Evolutionary conservation across 345 rosid genomes (phyloP), one percentile per base, ranked within the genome.

Genomic region (Carallia pectinifolia): DNA sequence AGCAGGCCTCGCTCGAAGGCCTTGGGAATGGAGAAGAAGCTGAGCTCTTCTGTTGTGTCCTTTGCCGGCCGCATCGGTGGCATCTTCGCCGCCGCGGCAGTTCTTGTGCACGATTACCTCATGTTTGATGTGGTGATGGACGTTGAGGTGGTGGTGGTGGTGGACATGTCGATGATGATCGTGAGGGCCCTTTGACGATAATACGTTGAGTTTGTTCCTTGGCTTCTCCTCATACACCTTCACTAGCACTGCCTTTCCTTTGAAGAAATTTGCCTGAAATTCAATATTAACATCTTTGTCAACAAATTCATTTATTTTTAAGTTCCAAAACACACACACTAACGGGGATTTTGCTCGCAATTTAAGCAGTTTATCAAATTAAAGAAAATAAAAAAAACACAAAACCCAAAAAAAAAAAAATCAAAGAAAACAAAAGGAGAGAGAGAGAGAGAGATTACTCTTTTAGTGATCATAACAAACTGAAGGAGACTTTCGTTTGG

Each of bases 151-250:
- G 33, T 65, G 67, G 34, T 68, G 72, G 44, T 36, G 53, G 36
- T 59, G 69, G 34, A 38, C 77, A 5, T 61, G 54, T 0, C 56
- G 56, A 0, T 64, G 64, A 13, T 44, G 16, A 2, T 3, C 50
- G 12, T 4, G 16, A 44, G 50, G 4, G 1, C 58, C 54, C 13
- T 34, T 23, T 44, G 82, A 17, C 34, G 61, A 36, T 55, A 53
- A 44, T 13, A 44, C 4, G 50, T 44, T 27, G 40, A 34, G 66
- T 30, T 61, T 71, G 58, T 62, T 64, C 58, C 53, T 66, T 2
- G 84, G 86, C 77, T 62, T 82, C 86, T 85, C 89, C 16, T 50
- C 83, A 34, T 81, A 80, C 33, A 82, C 76, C 0, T 75, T 77
- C 50, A 87, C 67, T 0, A 83, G n/a, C 55, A 83, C 91, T 13